These are phyloP conservation scores for Salvia hispanica DNA, from an alignment of 257 asterid species.

Conservation along the genomic window DNA sequence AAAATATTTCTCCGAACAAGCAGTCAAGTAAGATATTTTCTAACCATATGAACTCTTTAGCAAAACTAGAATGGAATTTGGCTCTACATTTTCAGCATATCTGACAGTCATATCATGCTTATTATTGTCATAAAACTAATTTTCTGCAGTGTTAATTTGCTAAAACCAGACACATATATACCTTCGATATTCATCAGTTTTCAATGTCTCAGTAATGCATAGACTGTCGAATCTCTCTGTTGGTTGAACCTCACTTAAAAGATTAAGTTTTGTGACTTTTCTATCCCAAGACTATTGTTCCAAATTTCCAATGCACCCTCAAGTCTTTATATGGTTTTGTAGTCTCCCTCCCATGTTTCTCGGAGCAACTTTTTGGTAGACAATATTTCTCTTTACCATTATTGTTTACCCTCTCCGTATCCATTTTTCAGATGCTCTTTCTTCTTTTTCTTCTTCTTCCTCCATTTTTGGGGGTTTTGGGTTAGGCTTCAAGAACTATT, in stretches of 20 bases:
- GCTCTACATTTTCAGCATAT: background rate
- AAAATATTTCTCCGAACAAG: constrained; percentile 56
- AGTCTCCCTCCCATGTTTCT: constrained; percentile 1
- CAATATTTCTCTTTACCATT: background rate
- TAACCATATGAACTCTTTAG: constrained; percentile 10
- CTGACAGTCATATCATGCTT: constrained; percentile 14
- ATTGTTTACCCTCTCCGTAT: background rate
- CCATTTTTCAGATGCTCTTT: background rate
- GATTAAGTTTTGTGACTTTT: constrained; percentile 3
- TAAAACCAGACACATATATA: background rate
- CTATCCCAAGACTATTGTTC: background rate
- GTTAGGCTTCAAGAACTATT: background rate
- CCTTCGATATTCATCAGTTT: constrained; percentile 7
- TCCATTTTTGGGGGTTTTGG: background rate
- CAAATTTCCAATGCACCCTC: background rate
- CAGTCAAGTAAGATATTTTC: constrained; percentile 54
- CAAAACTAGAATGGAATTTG: constrained; percentile 5
- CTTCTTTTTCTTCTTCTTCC: background rate
- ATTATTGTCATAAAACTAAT: background rate
- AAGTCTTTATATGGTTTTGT: background rate
- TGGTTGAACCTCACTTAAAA: constrained; percentile 8
- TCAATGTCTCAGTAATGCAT: background rate
- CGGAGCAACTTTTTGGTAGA: background rate
- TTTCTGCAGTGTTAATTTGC: background rate
- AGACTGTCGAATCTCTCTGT: constrained; percentile 18